A percentile compares a stretch with the other conserved stretches of the same genome.
These are phyloP conservation scores for Macroventuria anomochaeta DNA, from an alignment of 2,329 filamentous ascomycete species.

Conservation along the genomic window DNA sequence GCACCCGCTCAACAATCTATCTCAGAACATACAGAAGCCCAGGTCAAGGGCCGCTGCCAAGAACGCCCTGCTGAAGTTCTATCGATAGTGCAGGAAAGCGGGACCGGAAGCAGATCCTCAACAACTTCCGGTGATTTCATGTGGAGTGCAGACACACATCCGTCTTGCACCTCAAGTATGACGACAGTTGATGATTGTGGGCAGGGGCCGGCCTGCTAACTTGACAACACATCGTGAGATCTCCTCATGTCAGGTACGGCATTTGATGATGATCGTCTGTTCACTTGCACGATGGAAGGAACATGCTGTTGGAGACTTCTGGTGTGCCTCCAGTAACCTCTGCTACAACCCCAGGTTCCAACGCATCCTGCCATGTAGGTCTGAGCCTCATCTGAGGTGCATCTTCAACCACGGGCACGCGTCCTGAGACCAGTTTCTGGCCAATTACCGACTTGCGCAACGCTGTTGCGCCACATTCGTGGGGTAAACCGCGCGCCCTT, in stretches of 20 bases:
- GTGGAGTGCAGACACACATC: constrained; percentile 7
- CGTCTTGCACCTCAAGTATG: constrained; percentile 5
- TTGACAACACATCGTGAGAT: constrained; percentile 14
- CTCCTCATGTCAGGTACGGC: not conserved
- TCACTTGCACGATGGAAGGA: not conserved
- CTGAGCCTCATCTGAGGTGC: constrained; percentile 16
- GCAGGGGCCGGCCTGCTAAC: constrained; percentile 13
- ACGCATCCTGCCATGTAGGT: constrained; percentile 1
- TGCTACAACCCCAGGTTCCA: constrained; percentile 4
- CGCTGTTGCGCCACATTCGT: constrained; percentile 13
- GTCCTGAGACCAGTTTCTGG: constrained; percentile 32
- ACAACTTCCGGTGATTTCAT: not conserved
- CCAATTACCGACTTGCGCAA: constrained; percentile 28
- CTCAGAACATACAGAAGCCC: not conserved
- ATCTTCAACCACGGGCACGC: constrained; percentile 19
- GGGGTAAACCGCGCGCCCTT: constrained; percentile 11
- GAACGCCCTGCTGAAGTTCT: not conserved
- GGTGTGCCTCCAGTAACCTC: not conserved
- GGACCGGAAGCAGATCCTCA: constrained; percentile 14
- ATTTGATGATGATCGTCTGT: constrained; percentile 10
- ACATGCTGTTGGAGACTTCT: not conserved
- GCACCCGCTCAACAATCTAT: constrained; percentile 21
- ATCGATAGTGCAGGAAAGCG: constrained; percentile 12
- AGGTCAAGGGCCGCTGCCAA: constrained; percentile 2
- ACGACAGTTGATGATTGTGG: constrained; percentile 2